These are phyloP conservation scores for Candolleomyces eurysporus DNA, from an alignment of 768 basidiomycete genomes.

Conservation along the genomic window DNA sequence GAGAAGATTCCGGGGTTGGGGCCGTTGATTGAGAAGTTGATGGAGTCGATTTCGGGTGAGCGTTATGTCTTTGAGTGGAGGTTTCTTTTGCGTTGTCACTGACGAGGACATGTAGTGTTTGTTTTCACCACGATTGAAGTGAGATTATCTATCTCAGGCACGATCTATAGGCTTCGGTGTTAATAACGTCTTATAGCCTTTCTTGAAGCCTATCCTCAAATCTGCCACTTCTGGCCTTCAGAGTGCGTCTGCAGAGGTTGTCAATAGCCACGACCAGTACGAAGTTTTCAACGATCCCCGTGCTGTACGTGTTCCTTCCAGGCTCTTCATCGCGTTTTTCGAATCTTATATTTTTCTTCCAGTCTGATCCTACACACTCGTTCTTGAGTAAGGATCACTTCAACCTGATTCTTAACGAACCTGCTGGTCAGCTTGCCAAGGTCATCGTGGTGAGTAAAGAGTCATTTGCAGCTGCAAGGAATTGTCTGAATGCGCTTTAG, in stretches of 20 bases:
- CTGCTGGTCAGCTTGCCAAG: constrained; percentile 73
- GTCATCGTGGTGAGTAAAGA: constrained; percentile 58
- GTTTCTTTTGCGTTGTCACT: not conserved
- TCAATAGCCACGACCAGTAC: constrained; percentile 79
- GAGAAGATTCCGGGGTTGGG: constrained; percentile 85
- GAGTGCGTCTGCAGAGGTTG: constrained; percentile 70
- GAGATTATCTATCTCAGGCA: not conserved
- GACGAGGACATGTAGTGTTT: constrained; percentile 47
- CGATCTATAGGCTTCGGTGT: not conserved
- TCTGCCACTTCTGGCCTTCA: constrained; percentile 63
- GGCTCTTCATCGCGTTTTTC: constrained; percentile 7
- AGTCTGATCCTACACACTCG: constrained; percentile 88
- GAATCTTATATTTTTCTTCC: constrained; percentile 4
- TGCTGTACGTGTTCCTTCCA: constrained; percentile 49
- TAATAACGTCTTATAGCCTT: constrained; percentile 45
- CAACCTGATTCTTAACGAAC: constrained; percentile 79
- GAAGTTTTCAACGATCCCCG: constrained; percentile 84
- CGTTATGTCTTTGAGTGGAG: not conserved
- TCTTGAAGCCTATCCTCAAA: constrained; percentile 76
- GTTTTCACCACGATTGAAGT: constrained; percentile 85
- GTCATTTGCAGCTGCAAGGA: not conserved
- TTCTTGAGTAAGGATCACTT: constrained; percentile 90
- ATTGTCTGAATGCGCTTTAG: constrained; percentile 26
- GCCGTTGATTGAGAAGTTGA: constrained; percentile 73
- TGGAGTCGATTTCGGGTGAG: constrained; percentile 65